A percentile compares a stretch with the other conserved stretches of the same genome.
Conservation (phyloP, 2,329 filamentous ascomycete genomes). For the Phialophora verrucosa region DNA sequence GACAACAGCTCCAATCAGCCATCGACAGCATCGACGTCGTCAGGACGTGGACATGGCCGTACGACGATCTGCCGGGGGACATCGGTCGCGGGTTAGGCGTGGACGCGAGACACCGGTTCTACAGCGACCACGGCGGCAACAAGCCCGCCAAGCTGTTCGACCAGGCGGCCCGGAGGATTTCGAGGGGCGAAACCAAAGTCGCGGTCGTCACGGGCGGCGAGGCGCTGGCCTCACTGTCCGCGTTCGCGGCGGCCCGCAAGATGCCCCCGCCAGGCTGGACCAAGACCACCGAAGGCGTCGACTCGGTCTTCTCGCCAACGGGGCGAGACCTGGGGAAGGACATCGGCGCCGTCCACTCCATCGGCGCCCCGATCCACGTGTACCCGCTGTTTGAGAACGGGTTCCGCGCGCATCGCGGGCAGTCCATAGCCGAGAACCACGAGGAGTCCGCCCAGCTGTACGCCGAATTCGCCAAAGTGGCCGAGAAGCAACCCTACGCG, state of each 20-base stretch:
- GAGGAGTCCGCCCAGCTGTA: constrained; percentile 66
- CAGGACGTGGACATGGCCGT: constrained; percentile 70
- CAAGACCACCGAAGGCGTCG: constrained; percentile 52
- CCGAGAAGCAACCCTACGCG: constrained; percentile 58
- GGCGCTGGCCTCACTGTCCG: constrained; percentile 64
- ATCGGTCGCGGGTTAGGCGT: constrained; percentile 59
- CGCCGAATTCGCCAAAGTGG: constrained; percentile 64
- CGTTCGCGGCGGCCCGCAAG: constrained; percentile 58
- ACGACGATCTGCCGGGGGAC: constrained; percentile 62
- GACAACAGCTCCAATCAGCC: constrained; percentile 48
- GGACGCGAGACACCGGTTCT: constrained; percentile 54
- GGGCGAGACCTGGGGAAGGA: constrained; percentile 54
- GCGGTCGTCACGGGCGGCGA: constrained; percentile 69
- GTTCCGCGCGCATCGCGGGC: constrained; percentile 62
- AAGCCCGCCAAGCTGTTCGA: constrained; percentile 68
- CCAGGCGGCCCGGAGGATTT: constrained; percentile 64
- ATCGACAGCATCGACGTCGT: constrained; percentile 67
- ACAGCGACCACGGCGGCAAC: constrained; percentile 67
- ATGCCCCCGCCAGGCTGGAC: constrained; percentile 68
- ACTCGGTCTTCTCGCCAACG: constrained; percentile 59
- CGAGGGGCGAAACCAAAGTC: constrained; percentile 59
- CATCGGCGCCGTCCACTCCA: constrained; percentile 61
- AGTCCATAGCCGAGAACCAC: constrained; percentile 62
- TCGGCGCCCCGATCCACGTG: constrained; percentile 69
- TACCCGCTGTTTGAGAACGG: constrained; percentile 72